A percentile compares a stretch with the other conserved stretches of the same genome.
Evolutionary conservation across 2,329 filamentous ascomycete species (phyloP).

Genomic region (Aureobasidium musti): DNA sequence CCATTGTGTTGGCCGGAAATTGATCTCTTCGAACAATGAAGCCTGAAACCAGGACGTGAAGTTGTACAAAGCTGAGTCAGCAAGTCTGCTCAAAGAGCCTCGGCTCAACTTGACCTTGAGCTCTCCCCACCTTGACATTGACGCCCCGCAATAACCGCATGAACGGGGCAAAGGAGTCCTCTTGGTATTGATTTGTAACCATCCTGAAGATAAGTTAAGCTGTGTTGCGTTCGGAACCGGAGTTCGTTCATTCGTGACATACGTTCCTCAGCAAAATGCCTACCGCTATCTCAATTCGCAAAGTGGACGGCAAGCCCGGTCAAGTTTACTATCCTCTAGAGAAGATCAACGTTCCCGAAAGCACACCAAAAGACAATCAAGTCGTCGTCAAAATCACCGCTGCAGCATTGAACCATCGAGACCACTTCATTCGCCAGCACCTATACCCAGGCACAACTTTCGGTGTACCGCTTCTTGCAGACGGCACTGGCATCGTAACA

Average conservation of each 20-base stretch:
- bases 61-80: slow-evolving; percentile 22
- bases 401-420: slow-evolving; percentile 88
- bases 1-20: not conserved
- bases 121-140: slow-evolving; percentile 1
- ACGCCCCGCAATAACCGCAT: slow-evolving; percentile 21
- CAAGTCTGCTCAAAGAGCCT: not conserved
- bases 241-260: not conserved
- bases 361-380: slow-evolving; percentile 61
- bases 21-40: not conserved
- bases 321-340: slow-evolving; percentile 76
- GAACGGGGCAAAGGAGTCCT: not conserved
- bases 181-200: slow-evolving; percentile 25
- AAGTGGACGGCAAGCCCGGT: slow-evolving; percentile 79
- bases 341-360: slow-evolving; percentile 60
- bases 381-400: slow-evolving; percentile 75
- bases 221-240: not conserved
- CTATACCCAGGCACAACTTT: slow-evolving; percentile 87
- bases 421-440: slow-evolving; percentile 90
- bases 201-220: not conserved
- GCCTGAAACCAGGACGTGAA: slow-evolving; percentile 15
- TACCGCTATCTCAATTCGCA: slow-evolving; percentile 63
- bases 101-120: slow-evolving; percentile 2
- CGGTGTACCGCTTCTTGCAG: slow-evolving; percentile 73
- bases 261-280: slow-evolving; percentile 44
- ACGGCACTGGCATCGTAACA: slow-evolving; percentile 76